Evolutionary conservation across 306 rosid genomes (phyloP).

Genomic region (Arachis hypogaea): DNA sequence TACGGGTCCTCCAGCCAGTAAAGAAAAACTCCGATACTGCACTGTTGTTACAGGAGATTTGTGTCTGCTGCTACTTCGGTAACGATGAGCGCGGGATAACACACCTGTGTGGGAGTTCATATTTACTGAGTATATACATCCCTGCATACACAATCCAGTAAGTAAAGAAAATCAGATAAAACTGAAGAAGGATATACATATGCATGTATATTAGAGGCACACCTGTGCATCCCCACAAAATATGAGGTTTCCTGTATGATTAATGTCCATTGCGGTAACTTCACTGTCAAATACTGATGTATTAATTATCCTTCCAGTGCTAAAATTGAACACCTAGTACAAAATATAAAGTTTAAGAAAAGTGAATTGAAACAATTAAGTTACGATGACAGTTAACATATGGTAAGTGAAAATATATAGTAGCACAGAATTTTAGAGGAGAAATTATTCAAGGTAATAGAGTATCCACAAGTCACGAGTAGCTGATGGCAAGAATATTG

Average conservation of each 20-base stretch:
- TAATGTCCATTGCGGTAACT: slow-evolving; percentile 90
- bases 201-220: slow-evolving; percentile 39
- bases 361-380: slow-evolving; percentile 19
- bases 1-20: slow-evolving; percentile 90
- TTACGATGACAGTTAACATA: neutral
- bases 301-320: slow-evolving; percentile 90
- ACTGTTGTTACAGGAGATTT: slow-evolving; percentile 86
- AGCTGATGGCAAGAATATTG: slow-evolving; percentile 8
- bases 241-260: slow-evolving; percentile 86
- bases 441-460: neutral
- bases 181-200: slow-evolving; percentile 25
- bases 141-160: slow-evolving; percentile 62
- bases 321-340: slow-evolving; percentile 89
- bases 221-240: slow-evolving; percentile 90
- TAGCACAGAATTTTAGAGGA: slow-evolving; percentile 16
- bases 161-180: slow-evolving; percentile 33
- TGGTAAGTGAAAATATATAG: slow-evolving; percentile 21
- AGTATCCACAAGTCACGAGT: neutral
- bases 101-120: slow-evolving; percentile 86
- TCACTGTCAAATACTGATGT: slow-evolving; percentile 72
- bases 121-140: slow-evolving; percentile 81
- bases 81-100: slow-evolving; percentile 87
- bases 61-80: slow-evolving; percentile 64
- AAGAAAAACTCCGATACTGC: slow-evolving; percentile 91
- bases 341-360: slow-evolving; percentile 31